Evolutionary conservation across 805 yeast species (phyloP), one percentile per base, ranked within the genome.

Genomic region (Deakozyma indianensis): DNA sequence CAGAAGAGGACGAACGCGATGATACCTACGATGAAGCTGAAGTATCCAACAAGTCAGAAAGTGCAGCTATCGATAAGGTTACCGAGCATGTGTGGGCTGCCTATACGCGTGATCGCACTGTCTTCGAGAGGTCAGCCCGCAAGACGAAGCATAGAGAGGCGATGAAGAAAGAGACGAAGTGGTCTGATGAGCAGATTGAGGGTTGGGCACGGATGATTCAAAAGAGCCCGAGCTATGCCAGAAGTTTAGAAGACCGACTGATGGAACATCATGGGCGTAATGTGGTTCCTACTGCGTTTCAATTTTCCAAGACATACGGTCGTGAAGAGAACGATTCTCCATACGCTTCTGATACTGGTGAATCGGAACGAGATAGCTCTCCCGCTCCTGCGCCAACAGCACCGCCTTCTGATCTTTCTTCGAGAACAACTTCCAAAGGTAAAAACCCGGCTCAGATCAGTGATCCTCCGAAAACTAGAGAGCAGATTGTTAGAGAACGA

Each of bases 181-280:
- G 94, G 95, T 68, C 87, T 0, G 88, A 87, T 60, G 95, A 86
- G 56, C 95, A 85, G 58, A 76, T 90, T 42, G 96, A 88, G 67
- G 95, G 95, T 0, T 90, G 96, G 96, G 80, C 81, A 1, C 65
- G 82, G 46, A 81, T 83, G 38, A 7, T 32, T 9, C 11, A 7
- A 20, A 7, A n/a, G 4, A 32, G 18, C 16, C 11, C 11, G 18
- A n/a, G 18, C 18, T 32, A 32, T n/a, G 38, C 38, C 18, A 9
- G 18, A 7, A 5, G 20, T n/a, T 11, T 32, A 7, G 38, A 32
- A n/a, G 38, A 32, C 18, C 11, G 38, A 7, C 4, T 32, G 38
- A 32, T 32, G 38, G 38, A 32, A 7, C 18, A 9, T n/a, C 16
- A 32, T 32, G 38, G 38, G 7, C 7, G 18, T 5, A 9, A 32